phyloP scores from a whole-genome alignment of 495 filamentous ascomycete species.

The Beverwykella pulmonaria region DNA sequence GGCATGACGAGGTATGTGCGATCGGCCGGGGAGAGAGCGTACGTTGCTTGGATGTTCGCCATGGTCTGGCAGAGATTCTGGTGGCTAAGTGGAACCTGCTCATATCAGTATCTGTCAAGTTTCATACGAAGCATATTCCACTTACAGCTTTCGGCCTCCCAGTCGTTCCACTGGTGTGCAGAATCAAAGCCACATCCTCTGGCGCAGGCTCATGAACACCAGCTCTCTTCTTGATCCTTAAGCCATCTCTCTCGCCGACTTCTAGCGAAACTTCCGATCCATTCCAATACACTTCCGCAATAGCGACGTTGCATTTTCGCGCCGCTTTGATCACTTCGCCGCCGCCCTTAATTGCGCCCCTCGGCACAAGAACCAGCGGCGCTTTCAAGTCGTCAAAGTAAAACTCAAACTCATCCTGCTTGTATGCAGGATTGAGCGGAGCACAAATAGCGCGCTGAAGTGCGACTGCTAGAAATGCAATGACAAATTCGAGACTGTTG shows the following conservation, averaged over 20 bases:
- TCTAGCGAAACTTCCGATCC: conserved; percentile 21
- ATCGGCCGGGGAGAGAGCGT: conserved; percentile 11
- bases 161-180: conserved; percentile 29
- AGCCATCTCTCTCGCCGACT: conserved; percentile 20
- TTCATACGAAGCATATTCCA: background rate
- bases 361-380: conserved; percentile 18
- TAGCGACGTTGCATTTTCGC: conserved; percentile 24
- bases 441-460: conserved; percentile 23
- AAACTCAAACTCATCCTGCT: conserved; percentile 28
- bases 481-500: conserved; percentile 33
- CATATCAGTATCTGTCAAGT: background rate
- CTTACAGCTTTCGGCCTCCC: conserved; percentile 28
- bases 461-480: conserved; percentile 20
- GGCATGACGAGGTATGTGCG: conserved; percentile 30
- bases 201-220: conserved; percentile 7
- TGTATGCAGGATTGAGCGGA: conserved; percentile 27
- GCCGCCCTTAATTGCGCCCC: conserved; percentile 3
- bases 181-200: conserved; percentile 23
- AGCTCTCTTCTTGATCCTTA: conserved; percentile 19
- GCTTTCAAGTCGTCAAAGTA: conserved; percentile 27
- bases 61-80: conserved; percentile 22
- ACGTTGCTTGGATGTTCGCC: conserved; percentile 24
- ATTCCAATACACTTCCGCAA: conserved; percentile 25
- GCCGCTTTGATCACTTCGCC: conserved; percentile 25
- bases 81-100: conserved; percentile 19